phyloP scores from a whole-genome alignment of 371 early-diverging fungal genomes.

The Gilbertella persicaria region DNA sequence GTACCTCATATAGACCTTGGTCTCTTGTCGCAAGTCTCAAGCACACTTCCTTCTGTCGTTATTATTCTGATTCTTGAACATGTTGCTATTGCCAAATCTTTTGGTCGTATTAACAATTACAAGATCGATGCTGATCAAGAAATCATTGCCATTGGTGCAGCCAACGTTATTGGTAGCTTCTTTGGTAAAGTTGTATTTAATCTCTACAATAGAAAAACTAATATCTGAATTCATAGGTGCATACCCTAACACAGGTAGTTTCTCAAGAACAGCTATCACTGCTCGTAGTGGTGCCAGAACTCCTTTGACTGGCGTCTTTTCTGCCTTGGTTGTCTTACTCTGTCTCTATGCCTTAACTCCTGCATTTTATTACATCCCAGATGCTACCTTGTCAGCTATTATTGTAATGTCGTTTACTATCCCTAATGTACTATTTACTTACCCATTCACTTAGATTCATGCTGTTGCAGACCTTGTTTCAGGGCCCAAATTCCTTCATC shows the following conservation, averaged over 20 bases:
- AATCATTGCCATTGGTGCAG: slow-evolving; percentile 81
- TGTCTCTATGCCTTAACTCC: slow-evolving; percentile 82
- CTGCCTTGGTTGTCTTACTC: slow-evolving; percentile 73
- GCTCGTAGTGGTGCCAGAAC: slow-evolving; percentile 80
- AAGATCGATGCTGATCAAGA: slow-evolving; percentile 78
- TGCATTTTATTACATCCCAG: slow-evolving; percentile 86
- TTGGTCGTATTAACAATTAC: slow-evolving; percentile 75
- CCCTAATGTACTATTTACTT: no score
- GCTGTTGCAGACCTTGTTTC: slow-evolving; percentile 66
- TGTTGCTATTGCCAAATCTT: slow-evolving; percentile 79
- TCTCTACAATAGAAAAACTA: no score
- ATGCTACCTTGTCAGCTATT: slow-evolving; percentile 76
- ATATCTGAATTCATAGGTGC: no score
- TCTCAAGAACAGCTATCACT: slow-evolving; percentile 72
- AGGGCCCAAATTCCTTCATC: slow-evolving; percentile 38
- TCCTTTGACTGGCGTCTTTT: slow-evolving; percentile 82
- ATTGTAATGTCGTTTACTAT: no score
- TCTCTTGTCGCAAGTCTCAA: slow-evolving; percentile 48
- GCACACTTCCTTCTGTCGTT: slow-evolving; percentile 64
- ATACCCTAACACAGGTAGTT: slow-evolving; percentile 52
- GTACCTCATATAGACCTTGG: slow-evolving; percentile 49
- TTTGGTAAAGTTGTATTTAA: no score
- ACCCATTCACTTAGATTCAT: no score
- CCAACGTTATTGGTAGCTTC: slow-evolving; percentile 81
- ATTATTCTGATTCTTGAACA: slow-evolving; percentile 83